Base-by-base conservation (phyloP, 2,329 filamentous ascomycete genomes). In the Ophiosphaerella korrae region DNA sequence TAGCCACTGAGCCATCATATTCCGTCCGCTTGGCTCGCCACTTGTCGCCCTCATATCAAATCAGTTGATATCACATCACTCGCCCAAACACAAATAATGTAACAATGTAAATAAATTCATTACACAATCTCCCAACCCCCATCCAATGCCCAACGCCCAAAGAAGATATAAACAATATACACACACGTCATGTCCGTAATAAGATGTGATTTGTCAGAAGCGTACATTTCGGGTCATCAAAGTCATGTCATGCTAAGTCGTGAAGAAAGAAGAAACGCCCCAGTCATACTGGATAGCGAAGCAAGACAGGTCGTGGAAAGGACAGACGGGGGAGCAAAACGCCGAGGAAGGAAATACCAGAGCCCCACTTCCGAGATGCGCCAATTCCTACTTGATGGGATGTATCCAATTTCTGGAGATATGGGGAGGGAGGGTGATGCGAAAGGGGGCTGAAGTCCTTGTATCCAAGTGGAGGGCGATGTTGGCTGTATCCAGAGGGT, bases 241-340 rank as follows among this genome's bases (percentile, higher is more conserved):
- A 41, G 46, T 46, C 48, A 38, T 45, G 48, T 46, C 38, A 42
- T 50, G 45, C 36, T 41, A 51, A 42, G 43, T 51, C 48, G 37
- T 51, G 36, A 29, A 29, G 32, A 45, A 23, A 33, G 44, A 39
- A 39, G 13, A 26, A 13, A 8, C 29, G 45, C 45, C 21, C 35
- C 34, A 42, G 45, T 47, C 45, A 38, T 47, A n/a, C 36, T 26
- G 45, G 35, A 35, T 33, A 9, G 38, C 38, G 7, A 29, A 29
- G 26, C 5, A 29, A 29, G 26, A 29, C 26, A 29, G 26, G 34
- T 36, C 14, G 12, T 14, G 23, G 5, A 34, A 42, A 34, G 9
- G 41, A 42, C 12, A 23, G 41, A 33, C 21, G 16, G 37, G 21
- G 37, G 9, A 23, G 37, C 37, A 1, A 49, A 45, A 34, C 41